Conservation (phyloP, 78 protist species). For the Isochrysis galbana region DNA sequence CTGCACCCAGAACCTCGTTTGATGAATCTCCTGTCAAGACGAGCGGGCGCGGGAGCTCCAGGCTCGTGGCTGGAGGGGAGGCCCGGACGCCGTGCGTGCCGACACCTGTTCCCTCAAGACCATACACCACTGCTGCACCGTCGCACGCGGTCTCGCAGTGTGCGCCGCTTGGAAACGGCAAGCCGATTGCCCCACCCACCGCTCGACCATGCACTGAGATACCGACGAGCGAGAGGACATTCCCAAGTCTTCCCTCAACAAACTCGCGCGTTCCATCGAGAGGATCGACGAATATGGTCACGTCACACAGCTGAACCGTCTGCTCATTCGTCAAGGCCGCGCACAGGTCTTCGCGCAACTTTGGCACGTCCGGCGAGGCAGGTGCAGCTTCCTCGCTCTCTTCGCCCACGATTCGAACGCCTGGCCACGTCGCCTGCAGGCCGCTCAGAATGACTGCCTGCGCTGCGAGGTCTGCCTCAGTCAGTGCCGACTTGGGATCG, state of each 20-base stretch:
- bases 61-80: no score
- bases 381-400: background rate
- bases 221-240: slow-evolving; percentile 11
- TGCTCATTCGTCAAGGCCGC: background rate
- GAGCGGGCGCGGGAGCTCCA: no score
- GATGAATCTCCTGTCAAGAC: background rate
- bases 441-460: background rate
- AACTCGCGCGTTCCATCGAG: slow-evolving; percentile 55
- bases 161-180: no score
- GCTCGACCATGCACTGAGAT: slow-evolving; percentile 15
- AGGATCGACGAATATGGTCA: slow-evolving; percentile 48
- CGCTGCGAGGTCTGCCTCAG: slow-evolving; percentile 26
- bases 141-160: no score
- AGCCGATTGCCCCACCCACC: slow-evolving; percentile 34
- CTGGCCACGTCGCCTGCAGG: slow-evolving; percentile 18
- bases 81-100: no score
- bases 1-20: background rate
- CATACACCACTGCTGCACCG: no score
- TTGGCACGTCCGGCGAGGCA: background rate
- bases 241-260: slow-evolving; percentile 31
- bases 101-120: no score
- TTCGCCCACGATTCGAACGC: slow-evolving; percentile 27
- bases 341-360: background rate
- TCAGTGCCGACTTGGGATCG: background rate
- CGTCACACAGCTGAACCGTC: background rate